Percentiles rank a stretch among this genome's conserved stretches.
phyloP scores from a whole-genome alignment of 2,329 filamentous ascomycete genomes.

The Sarocladium brachiariae region DNA sequence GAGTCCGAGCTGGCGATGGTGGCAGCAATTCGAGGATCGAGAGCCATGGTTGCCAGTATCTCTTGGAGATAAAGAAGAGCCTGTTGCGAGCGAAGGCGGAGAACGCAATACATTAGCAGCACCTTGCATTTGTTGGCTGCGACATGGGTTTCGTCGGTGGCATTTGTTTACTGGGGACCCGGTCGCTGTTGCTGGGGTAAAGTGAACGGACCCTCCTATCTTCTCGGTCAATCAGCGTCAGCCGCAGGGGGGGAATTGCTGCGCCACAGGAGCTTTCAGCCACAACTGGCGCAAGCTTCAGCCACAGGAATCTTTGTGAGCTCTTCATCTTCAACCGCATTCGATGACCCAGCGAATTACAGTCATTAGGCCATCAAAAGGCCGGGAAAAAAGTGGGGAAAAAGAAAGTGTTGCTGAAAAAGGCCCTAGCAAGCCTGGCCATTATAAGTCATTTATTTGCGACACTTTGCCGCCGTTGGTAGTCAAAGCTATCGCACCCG shows the following conservation, averaged over 20 bases:
- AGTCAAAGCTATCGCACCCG: neutral
- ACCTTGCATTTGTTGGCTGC: neutral
- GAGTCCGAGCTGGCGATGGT: conserved; percentile 23
- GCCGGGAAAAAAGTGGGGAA: neutral
- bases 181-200: conserved; percentile 27
- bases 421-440: neutral
- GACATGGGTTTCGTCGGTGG: neutral
- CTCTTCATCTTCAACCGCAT: neutral
- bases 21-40: conserved; percentile 36
- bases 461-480: neutral
- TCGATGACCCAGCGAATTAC: neutral
- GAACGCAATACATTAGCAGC: conserved; percentile 30
- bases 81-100: conserved; percentile 33
- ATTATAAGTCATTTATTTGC: neutral
- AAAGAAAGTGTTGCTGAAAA: neutral
- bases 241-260: no score
- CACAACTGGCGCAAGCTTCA: conserved; percentile 3
- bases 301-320: neutral
- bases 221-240: no score
- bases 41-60: conserved; percentile 33
- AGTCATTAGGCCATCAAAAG: neutral
- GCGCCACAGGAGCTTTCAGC: conserved; percentile 6
- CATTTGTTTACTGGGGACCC: conserved; percentile 28
- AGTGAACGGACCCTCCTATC: neutral
- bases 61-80: conserved; percentile 32